Conservation (phyloP, 169 alveolate genomes). For the Fabrea salina region DNA sequence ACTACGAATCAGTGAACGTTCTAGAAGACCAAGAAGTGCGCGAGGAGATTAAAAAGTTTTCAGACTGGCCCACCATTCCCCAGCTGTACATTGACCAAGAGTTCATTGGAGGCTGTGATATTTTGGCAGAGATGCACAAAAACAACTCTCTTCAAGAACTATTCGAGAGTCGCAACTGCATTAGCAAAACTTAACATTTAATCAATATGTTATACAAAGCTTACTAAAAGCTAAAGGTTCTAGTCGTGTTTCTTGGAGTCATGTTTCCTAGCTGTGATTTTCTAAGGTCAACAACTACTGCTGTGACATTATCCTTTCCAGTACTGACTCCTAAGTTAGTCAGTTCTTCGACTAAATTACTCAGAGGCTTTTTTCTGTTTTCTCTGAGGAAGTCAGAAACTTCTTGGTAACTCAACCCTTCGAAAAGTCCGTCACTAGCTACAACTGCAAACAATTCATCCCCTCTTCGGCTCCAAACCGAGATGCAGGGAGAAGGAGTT, state of each 20-base stretch:
- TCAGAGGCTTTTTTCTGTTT: neutral
- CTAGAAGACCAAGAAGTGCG: conserved; percentile 79
- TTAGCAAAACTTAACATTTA: too few relatives aligned
- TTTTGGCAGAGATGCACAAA: conserved; percentile 84
- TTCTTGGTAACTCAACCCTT: neutral
- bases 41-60: conserved; percentile 85
- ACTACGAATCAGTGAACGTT: conserved; percentile 77
- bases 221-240: too few relatives aligned
- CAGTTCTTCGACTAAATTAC: neutral
- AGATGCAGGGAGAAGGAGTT: neutral
- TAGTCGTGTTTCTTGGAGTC: too few relatives aligned
- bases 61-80: conserved; percentile 95
- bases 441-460: neutral
- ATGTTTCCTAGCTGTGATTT: too few relatives aligned
- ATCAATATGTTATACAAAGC: too few relatives aligned
- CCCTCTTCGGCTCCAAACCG: neutral
- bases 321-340: neutral
- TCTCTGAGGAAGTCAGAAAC: conserved; percentile 4
- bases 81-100: conserved; percentile 85
- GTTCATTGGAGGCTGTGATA: conserved; percentile 90
- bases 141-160: conserved; percentile 80
- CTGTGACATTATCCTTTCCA: conserved; percentile 23
- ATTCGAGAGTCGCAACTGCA: too few relatives aligned
- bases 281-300: neutral
- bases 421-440: conserved; percentile 18